A percentile compares a stretch with the other conserved stretches of the same genome.
phyloP scores from a whole-genome alignment of 2,329 filamentous ascomycete species.

The Chaetothyriales sp. region DNA sequence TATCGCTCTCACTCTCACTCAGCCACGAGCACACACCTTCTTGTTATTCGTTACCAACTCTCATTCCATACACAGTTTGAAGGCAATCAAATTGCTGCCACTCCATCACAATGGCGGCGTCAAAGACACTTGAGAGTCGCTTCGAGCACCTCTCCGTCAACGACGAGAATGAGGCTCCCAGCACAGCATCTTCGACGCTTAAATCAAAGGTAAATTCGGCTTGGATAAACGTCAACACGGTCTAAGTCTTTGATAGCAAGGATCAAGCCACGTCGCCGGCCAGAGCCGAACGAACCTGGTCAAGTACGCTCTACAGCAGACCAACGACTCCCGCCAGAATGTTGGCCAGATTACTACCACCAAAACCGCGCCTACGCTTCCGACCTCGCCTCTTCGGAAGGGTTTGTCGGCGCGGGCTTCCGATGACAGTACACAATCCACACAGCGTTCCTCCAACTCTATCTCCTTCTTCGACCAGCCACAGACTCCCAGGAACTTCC shows the following conservation, averaged over 20 bases:
- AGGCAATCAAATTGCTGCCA: neutral
- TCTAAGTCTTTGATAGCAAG: slow-evolving; percentile 8
- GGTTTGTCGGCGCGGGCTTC: slow-evolving; percentile 29
- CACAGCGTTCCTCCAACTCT: slow-evolving; percentile 15
- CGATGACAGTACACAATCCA: slow-evolving; percentile 35
- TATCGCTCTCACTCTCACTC: neutral
- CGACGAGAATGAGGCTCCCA: slow-evolving; percentile 63
- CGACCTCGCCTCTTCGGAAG: slow-evolving; percentile 42
- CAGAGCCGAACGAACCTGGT: slow-evolving; percentile 65
- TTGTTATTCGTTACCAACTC: neutral
- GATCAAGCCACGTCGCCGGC: slow-evolving; percentile 29
- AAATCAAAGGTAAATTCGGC: slow-evolving; percentile 58
- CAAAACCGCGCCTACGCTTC: slow-evolving; percentile 21
- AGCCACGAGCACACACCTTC: neutral
- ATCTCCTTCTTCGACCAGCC: slow-evolving; percentile 44
- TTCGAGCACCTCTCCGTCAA: slow-evolving; percentile 83
- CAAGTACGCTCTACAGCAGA: slow-evolving; percentile 71
- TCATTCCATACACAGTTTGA: neutral
- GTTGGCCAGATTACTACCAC: slow-evolving; percentile 39
- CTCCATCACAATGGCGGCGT: slow-evolving; percentile 42
- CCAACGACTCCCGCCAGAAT: slow-evolving; percentile 50
- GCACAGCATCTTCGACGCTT: slow-evolving; percentile 43
- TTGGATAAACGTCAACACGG: slow-evolving; percentile 22
- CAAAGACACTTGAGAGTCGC: slow-evolving; percentile 66
- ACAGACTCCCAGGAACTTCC: slow-evolving; percentile 46